phyloP scores from a whole-genome alignment of 176 grass and related monocot genomes.

The Tuctoria greenei region DNA sequence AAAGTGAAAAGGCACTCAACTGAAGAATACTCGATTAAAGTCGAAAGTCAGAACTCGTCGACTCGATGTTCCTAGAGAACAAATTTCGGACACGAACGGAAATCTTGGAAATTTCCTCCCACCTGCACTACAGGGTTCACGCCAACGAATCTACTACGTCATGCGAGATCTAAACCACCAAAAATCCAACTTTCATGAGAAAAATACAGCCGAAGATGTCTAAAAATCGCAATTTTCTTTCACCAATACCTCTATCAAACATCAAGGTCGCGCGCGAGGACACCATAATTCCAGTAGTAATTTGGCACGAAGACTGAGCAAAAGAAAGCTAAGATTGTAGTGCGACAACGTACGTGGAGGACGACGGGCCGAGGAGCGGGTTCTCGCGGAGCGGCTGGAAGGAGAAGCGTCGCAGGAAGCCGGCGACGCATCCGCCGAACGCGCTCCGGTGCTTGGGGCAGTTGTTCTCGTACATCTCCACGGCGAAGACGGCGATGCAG shows the following conservation, averaged over 20 bases:
- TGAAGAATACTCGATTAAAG: conserved; percentile 1
- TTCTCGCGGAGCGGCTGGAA: conserved; percentile 94
- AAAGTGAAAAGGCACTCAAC: conserved; percentile 23
- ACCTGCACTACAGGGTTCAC: background rate
- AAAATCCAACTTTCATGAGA: background rate
- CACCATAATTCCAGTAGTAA: background rate
- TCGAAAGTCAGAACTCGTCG: background rate
- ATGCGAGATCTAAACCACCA: background rate
- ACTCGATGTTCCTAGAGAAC: background rate
- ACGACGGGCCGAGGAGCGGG: conserved; percentile 78
- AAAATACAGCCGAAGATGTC: background rate
- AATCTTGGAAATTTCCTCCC: background rate
- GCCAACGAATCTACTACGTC: background rate
- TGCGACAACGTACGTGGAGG: conserved; percentile 49
- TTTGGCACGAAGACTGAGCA: background rate
- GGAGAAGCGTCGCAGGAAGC: conserved; percentile 73
- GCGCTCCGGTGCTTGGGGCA: conserved; percentile 53
- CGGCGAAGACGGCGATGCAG: conserved; percentile 73
- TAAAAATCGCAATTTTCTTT: background rate
- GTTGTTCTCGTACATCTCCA: conserved; percentile 93
- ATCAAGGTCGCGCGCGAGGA: background rate
- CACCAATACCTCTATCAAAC: background rate
- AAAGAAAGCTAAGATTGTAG: background rate
- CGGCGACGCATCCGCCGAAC: conserved; percentile 58
- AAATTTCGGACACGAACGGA: background rate